phyloP scores from a whole-genome alignment of 1,139 yeast genomes.

The Taiozyma onychis region DNA sequence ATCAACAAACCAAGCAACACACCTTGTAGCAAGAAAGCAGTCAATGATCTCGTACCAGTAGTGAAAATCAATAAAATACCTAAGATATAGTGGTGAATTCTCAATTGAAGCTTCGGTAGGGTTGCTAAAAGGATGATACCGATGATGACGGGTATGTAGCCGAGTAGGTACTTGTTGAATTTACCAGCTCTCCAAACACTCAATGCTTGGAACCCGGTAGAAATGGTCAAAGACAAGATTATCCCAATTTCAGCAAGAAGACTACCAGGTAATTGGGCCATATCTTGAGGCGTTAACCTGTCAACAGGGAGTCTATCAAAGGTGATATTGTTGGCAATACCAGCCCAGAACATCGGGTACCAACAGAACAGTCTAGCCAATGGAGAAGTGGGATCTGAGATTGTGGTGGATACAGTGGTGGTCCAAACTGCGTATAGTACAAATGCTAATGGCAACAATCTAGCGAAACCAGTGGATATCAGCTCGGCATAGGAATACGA shows the following conservation, averaged over 20 bases:
- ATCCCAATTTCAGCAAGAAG: conserved; percentile 45
- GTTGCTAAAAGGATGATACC: conserved; percentile 43
- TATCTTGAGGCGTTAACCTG: conserved; percentile 65
- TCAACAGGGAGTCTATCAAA: conserved; percentile 88
- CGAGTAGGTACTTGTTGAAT: conserved; percentile 47
- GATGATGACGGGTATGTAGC: conserved; percentile 46
- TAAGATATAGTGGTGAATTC: conserved; percentile 86
- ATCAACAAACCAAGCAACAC: conserved; percentile 72
- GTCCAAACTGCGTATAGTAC: conserved; percentile 72
- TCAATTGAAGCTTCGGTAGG: conserved; percentile 65
- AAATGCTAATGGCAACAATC: conserved; percentile 73
- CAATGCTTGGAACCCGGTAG: conserved; percentile 71
- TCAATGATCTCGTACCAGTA: conserved; percentile 69
- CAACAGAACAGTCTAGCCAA: conserved; percentile 56
- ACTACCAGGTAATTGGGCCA: conserved; percentile 74
- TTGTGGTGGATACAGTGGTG: conserved; percentile 38
- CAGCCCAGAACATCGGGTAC: conserved; percentile 83
- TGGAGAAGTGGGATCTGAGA: conserved; percentile 35
- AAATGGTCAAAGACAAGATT: conserved; percentile 39
- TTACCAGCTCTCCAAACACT: conserved; percentile 78
- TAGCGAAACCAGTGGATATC: conserved; percentile 63
- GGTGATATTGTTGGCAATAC: conserved; percentile 78
- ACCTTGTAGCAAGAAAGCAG: conserved; percentile 77
- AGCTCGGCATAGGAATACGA: conserved; percentile 52
- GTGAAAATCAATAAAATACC: conserved; percentile 82